A percentile compares a stretch with the other conserved stretches of the same genome.
phyloP scores from a whole-genome alignment of 2,329 filamentous ascomycete species.

The Aciculosporium take region DNA sequence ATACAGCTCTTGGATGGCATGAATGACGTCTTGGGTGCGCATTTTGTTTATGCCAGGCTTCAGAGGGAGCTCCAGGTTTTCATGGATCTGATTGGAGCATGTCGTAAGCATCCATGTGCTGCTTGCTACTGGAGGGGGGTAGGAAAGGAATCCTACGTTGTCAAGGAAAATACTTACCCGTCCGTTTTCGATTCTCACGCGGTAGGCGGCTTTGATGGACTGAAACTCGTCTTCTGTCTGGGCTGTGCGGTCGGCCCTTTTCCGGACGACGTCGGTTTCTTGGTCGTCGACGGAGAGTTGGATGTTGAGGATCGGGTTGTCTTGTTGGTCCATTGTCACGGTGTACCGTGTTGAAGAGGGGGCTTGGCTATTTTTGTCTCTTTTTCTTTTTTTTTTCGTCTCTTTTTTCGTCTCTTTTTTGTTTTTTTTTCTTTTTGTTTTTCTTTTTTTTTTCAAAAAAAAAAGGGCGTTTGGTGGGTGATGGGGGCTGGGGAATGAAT shows the following conservation, averaged over 20 bases:
- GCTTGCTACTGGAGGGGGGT: neutral
- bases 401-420: too few species aligned
- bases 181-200: constrained; percentile 38
- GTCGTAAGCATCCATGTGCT: neutral
- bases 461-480: too few species aligned
- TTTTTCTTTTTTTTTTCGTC: too few species aligned
- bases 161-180: constrained; percentile 25
- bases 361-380: too few species aligned
- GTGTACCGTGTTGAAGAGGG: neutral
- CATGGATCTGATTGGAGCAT: constrained; percentile 27
- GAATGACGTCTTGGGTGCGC: constrained; percentile 34
- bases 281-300: constrained; percentile 19
- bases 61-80: constrained; percentile 28
- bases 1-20: constrained; percentile 45
- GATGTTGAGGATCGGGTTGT: constrained; percentile 17
- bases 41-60: constrained; percentile 26
- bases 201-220: constrained; percentile 29
- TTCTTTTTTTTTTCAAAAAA: too few species aligned
- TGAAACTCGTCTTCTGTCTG: constrained; percentile 38
- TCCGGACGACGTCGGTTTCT: constrained; percentile 9
- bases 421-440: too few species aligned
- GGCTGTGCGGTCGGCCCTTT: constrained; percentile 18
- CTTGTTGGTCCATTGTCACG: constrained; percentile 15
- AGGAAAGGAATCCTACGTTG: neutral
- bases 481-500: too few species aligned